Conservation (phyloP, 2,329 filamentous ascomycete genomes). For the Colletotrichum sp. region DNA sequence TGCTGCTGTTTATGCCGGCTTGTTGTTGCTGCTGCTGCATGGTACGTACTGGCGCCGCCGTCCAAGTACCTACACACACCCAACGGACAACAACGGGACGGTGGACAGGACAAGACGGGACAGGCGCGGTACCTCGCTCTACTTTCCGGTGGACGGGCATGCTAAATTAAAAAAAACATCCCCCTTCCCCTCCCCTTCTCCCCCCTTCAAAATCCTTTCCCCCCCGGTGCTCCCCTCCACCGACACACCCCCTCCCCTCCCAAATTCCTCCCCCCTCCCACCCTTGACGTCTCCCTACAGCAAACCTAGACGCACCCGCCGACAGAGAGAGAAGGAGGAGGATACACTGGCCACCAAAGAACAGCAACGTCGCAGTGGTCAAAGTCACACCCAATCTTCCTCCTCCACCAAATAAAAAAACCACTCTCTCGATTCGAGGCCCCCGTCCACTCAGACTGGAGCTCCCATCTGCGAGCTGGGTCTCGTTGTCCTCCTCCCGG, state of each 20-base stretch:
- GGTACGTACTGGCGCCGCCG: background rate
- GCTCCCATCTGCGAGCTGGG: conserved; percentile 10
- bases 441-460: background rate
- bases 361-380: background rate
- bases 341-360: background rate
- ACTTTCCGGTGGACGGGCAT: background rate
- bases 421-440: background rate
- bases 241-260: background rate
- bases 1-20: background rate
- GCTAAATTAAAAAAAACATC: conserved; percentile 1
- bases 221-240: background rate
- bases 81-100: background rate
- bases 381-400: background rate
- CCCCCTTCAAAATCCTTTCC: background rate
- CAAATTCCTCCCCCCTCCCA: background rate
- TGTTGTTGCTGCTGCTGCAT: background rate
- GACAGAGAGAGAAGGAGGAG: background rate
- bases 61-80: background rate
- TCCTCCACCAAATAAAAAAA: background rate
- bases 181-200: background rate
- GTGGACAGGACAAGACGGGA: background rate
- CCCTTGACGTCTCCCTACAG: background rate
- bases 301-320: background rate
- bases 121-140: background rate
- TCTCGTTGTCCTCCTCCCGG: conserved; percentile 12